These are phyloP conservation scores for Delonix regia DNA, from an alignment of 306 rosid species.

Conservation along the genomic window DNA sequence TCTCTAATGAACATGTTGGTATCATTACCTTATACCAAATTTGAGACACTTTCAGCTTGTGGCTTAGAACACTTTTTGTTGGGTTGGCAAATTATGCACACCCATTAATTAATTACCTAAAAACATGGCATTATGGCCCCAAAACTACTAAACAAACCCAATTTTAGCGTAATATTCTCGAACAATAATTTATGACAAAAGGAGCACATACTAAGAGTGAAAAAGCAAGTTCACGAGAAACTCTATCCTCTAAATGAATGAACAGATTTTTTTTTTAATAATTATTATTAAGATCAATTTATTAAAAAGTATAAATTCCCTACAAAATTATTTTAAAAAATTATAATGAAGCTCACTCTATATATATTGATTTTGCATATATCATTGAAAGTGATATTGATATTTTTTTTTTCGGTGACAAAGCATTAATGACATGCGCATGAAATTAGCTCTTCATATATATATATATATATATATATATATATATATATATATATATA, in stretches of 20 bases:
- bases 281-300: too few relatives aligned
- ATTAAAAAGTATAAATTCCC: too few relatives aligned
- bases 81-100: constrained; percentile 41
- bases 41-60: constrained; percentile 47
- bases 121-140: not conserved
- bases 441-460: too few relatives aligned
- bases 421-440: too few relatives aligned
- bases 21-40: constrained; percentile 48
- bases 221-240: not conserved
- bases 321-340: too few relatives aligned
- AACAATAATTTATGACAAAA: not conserved
- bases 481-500: too few relatives aligned
- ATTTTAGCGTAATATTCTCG: not conserved
- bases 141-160: not conserved
- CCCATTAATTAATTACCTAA: constrained; percentile 41
- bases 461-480: too few relatives aligned
- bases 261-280: too few relatives aligned
- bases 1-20: constrained; percentile 63
- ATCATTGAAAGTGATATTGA: too few relatives aligned
- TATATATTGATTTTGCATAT: too few relatives aligned
- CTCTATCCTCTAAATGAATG: not conserved
- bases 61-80: constrained; percentile 44
- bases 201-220: not conserved
- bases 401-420: too few relatives aligned
- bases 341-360: too few relatives aligned